Evolutionary conservation across 495 filamentous ascomycete species (phyloP).

Genomic region (Penicillium subrubescens): DNA sequence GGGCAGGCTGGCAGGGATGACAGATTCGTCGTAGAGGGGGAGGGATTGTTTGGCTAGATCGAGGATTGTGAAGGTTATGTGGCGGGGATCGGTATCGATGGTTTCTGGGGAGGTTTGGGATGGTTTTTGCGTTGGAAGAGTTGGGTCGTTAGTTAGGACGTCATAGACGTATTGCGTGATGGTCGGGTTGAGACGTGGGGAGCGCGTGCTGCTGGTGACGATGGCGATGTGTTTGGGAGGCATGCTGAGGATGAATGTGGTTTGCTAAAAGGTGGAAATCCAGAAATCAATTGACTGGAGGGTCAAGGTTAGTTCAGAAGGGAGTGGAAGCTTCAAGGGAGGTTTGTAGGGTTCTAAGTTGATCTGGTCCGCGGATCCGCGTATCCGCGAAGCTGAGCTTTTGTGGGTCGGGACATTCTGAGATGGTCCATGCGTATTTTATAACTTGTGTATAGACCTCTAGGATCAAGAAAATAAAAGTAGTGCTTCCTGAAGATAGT

Average conservation of each 20-base stretch:
- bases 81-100: conserved; percentile 23
- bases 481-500: too few species aligned
- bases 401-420: neutral
- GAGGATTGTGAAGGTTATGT: conserved; percentile 35
- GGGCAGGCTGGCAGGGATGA: conserved; percentile 51
- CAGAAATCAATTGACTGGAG: neutral
- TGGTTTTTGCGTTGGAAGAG: conserved; percentile 22
- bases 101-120: neutral
- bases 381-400: neutral
- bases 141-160: conserved; percentile 22
- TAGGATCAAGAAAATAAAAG: too few species aligned
- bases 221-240: conserved; percentile 28
- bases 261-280: neutral
- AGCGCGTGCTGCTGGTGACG: conserved; percentile 34
- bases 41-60: conserved; percentile 55
- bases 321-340: neutral
- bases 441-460: too few species aligned
- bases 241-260: conserved; percentile 11
- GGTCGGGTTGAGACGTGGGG: conserved; percentile 29
- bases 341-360: neutral
- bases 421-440: too few species aligned
- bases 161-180: conserved; percentile 34
- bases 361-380: neutral
- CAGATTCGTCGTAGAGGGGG: conserved; percentile 58
- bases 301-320: neutral